Evolutionary conservation across 1,139 yeast genomes (phyloP), one percentile per base, ranked within the genome.

Genomic region (Magnusiomyces tetraspermus): DNA sequence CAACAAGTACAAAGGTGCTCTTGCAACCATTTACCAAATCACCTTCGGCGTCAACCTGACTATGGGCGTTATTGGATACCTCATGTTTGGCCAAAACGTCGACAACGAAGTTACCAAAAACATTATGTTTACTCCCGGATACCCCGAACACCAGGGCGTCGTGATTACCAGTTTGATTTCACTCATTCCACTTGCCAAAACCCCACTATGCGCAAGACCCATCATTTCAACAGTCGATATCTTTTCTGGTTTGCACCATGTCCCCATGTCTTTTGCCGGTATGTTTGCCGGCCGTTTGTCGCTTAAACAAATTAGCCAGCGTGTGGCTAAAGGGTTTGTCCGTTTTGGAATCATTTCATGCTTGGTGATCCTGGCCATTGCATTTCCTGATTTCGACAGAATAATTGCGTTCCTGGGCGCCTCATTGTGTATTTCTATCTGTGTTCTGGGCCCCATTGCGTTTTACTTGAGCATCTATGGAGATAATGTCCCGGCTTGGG

Each of bases 191-290:
- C 68, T 89, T 45, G 90, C 96, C 1, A 90, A 90, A 64, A 80
- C 92, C 1, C 96, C 97, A 0, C 73, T 90, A 49, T 85, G 83
- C 61, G 89, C 94, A 6, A 80, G 92, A 60, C 97, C 97, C 0
- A 84, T 90, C 44, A 79, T 87, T 22, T 77, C 92, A 3, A 83
- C 94, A 0, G 65, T 80, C 15, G 87, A 82, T 57, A 67, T 71
- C 19, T 55, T 77, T 28, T 59, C 72, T 37, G 72, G 71, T 5
- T 66, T 74, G 10, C 65, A 66, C 40, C 63, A 65, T 19, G 58
- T 63, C 3, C 66, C 68, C 2, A 36, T 50, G 23, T 33, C 43
- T 30, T 33, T 52, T 24, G 45, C 38, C 26, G 50, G 42, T 2
- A 19, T 43, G 1, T n/a, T 37, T 11, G 46, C 26, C 2, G 52